Base-by-base conservation (phyloP, 2,329 filamentous ascomycete genomes). In the Diaporthe sp. region DNA sequence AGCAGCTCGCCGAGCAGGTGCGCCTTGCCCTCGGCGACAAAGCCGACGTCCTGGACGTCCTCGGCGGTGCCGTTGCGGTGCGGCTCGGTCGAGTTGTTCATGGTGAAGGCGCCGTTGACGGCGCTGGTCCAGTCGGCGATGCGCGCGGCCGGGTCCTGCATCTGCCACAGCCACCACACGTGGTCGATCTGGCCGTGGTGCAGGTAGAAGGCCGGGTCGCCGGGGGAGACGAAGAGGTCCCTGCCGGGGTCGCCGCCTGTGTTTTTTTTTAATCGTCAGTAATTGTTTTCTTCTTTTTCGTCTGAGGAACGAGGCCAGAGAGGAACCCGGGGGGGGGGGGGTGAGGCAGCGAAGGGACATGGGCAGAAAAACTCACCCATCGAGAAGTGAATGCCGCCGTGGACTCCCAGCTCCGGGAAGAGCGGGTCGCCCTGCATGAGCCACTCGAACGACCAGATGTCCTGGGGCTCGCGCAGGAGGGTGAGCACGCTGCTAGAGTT, bases 101-200 rank as follows among this genome's bases (percentile, higher is more conserved):
- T 80, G 13, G 79, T 75, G 78, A 80, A 79, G 68, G 77, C 72
- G 37, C 72, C 76, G 49, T 76, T 75, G 67, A 76, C 76, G 20
- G 77, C 78, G 1, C 77, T 31, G 5, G 53, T 47, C 47, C 60
- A 55, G 60, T 73, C 7, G n/a, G 20, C 53, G 31, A 70, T 42
- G 49, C 83, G 80, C 7, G 75, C 78, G 42, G 78, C 80, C 4
- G 79, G 80, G 74, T 83, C 82, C 75, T 82, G 81, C 79, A 82
- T 82, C 79, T 84, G 82, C 82, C 82, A 84, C 49, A 83, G 80
- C 82, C 81, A 84, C 80, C 81, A 83, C 4, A 83, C 78, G 9
- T 81, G 81, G 76, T 83, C 82, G 7, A 84, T 75, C 57, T 80
- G 77, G 17, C 78, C 81, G 71, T 83, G 82, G 75, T 83, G 82